Evolutionary conservation across 2,329 filamentous ascomycete species (phyloP).

Genomic region (Sphaerulina musiva): DNA sequence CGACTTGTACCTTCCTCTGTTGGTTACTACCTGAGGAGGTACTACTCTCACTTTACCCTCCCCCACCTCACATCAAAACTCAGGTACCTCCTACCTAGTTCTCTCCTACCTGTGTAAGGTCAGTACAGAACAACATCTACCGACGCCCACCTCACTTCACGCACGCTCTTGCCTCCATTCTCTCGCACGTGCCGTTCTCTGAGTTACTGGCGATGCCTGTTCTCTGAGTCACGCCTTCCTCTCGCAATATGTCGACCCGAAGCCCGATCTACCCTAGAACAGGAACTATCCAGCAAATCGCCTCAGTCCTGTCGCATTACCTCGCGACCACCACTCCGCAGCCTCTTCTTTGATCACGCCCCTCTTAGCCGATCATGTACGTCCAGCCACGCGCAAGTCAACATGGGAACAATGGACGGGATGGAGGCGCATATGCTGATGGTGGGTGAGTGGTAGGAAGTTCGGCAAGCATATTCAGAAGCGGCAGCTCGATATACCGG

Average conservation of each 20-base stretch:
- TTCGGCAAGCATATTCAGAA: conserved; percentile 99
- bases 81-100: background rate
- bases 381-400: background rate
- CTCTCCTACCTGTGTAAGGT: too few relatives aligned
- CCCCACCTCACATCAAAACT: too few relatives aligned
- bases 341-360: background rate
- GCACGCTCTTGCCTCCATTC: too few relatives aligned
- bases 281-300: background rate
- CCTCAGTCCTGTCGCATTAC: background rate
- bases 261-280: background rate
- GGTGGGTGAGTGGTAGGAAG: conserved; percentile 61
- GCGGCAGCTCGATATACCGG: conserved; percentile 95
- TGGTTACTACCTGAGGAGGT: too few relatives aligned
- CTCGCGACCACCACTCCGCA: background rate
- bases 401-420: background rate
- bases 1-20: background rate
- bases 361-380: conserved; percentile 10
- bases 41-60: too few relatives aligned
- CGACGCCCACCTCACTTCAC: too few relatives aligned
- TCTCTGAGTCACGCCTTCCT: too few relatives aligned
- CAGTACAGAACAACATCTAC: too few relatives aligned
- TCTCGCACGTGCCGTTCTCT: too few relatives aligned
- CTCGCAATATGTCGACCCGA: conserved; percentile 3
- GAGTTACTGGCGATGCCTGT: too few relatives aligned
- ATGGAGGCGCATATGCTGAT: conserved; percentile 13